Evolutionary conservation across 345 rosid genomes (phyloP), one percentile per base, ranked within the genome.

Genomic region (Kandelia obovata): DNA sequence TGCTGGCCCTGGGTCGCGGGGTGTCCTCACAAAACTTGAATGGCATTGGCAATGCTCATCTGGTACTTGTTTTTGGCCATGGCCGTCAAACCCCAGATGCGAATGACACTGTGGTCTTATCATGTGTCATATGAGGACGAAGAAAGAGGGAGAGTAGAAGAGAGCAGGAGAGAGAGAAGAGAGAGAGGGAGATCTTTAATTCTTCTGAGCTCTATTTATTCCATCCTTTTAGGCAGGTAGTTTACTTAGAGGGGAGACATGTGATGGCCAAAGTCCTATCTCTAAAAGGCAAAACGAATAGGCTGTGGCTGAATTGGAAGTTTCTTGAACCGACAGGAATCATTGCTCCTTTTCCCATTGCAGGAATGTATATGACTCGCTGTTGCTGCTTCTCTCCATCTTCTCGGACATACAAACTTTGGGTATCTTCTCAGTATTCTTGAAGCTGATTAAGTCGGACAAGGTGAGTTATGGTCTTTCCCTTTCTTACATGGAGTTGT

Each of bases 11-110:
- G n/a, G n/a, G 90, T 88, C 79, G n/a, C 80, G 82, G 65, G 75
- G 83, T 86, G 86, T 88, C n/a, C 86, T 85, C 88, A 85, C 85
- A 85, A 70, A 80, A 80, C 69, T 83, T 73, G 72, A 82, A 79
- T 43, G 71, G 53, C 63, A 88, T 92, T 88, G 96, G 91, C 82
- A 58, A 75, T 68, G 71, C 37, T 34, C 71, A 78, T n/a, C 82
- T 85, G 80, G 68, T 83, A 80, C 83, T 83, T 86, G 84, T 89
- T 84, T 80, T n/a, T n/a, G n/a, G 82, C 85, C 91, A 78, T 88
- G 93, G n/a, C n/a, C 87, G 80, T 71, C 77, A 61, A 79, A 69
- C 75, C 85, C 75, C 80, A 82, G 78, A 81, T 79, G 70, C 78
- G n/a, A 76, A 65, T 75, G 51, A 21, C 66, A 55, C 77, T 81